These are phyloP conservation scores for Macadamia integrifolia DNA, from an alignment of 164 flowering plant species.

Conservation along the genomic window DNA sequence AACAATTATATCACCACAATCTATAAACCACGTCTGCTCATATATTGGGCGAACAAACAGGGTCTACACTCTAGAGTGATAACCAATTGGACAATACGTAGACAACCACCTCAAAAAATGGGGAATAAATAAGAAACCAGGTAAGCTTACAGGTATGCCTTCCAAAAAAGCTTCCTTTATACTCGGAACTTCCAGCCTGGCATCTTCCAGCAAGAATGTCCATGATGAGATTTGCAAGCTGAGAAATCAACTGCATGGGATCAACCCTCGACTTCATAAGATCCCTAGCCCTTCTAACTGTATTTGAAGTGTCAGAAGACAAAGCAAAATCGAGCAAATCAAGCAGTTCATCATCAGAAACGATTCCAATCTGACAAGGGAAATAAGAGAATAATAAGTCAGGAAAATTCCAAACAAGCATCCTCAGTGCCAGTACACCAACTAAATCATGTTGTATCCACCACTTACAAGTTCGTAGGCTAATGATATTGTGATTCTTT, in stretches of 20 bases:
- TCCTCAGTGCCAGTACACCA: background rate
- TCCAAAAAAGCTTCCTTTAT: slow-evolving; percentile 37
- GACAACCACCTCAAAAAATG: background rate
- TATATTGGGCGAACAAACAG: background rate
- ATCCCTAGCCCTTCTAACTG: slow-evolving; percentile 86
- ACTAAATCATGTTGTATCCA: background rate
- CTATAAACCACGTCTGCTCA: background rate
- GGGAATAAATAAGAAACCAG: background rate
- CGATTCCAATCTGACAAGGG: slow-evolving; percentile 61
- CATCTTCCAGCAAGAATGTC: slow-evolving; percentile 80
- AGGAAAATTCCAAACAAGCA: background rate
- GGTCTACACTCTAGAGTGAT: background rate
- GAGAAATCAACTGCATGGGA: slow-evolving; percentile 87
- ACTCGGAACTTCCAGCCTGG: slow-evolving; percentile 22
- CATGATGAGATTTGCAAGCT: slow-evolving; percentile 92
- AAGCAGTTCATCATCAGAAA: slow-evolving; percentile 86
- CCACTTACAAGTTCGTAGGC: slow-evolving; percentile 78
- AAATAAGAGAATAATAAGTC: slow-evolving; percentile 5
- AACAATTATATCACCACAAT: too few relatives aligned
- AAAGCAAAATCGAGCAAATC: slow-evolving; percentile 83
- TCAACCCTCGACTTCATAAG: slow-evolving; percentile 85
- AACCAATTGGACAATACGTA: background rate
- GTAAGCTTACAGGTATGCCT: slow-evolving; percentile 53
- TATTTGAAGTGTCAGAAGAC: slow-evolving; percentile 81
- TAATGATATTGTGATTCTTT: slow-evolving; percentile 58